phyloP scores from a whole-genome alignment of 148 eudicot species.

The Persicaria maculosa region DNA sequence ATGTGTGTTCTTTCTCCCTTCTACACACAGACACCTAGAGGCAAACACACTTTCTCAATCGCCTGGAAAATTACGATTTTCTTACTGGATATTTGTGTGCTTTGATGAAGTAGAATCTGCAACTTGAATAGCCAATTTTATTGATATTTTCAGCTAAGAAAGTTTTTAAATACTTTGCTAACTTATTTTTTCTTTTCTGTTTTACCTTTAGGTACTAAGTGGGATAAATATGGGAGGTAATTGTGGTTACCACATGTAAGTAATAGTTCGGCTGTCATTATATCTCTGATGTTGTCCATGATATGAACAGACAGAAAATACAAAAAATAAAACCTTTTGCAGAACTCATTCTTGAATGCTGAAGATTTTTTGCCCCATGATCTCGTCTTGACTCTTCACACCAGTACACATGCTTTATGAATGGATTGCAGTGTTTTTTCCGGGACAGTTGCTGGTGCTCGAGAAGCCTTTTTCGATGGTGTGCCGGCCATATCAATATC shows the following conservation, averaged over 20 bases:
- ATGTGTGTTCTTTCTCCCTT: background rate
- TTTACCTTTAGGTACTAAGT: constrained; percentile 67
- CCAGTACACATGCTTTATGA: background rate
- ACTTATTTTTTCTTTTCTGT: background rate
- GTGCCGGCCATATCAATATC: constrained; percentile 77
- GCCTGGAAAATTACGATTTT: background rate
- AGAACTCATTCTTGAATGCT: background rate
- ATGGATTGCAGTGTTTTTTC: constrained; percentile 67
- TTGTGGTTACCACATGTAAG: constrained; percentile 92
- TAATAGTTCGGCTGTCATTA: constrained; percentile 7
- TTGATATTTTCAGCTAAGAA: background rate
- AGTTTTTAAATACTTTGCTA: background rate
- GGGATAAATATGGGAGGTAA: constrained; percentile 98
- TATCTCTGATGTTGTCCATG: background rate
- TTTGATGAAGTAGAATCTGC: background rate
- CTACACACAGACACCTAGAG: background rate
- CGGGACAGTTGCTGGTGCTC: constrained; percentile 97
- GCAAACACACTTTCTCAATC: background rate
- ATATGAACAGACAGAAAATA: background rate
- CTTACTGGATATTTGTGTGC: background rate
- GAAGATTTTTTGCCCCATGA: background rate
- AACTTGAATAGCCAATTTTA: background rate
- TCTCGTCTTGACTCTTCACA: background rate
- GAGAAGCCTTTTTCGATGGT: constrained; percentile 74
- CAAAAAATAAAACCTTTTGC: background rate